phyloP scores from a whole-genome alignment of 768 basidiomycete genomes.

The Brasilioporus rufonigricans region DNA sequence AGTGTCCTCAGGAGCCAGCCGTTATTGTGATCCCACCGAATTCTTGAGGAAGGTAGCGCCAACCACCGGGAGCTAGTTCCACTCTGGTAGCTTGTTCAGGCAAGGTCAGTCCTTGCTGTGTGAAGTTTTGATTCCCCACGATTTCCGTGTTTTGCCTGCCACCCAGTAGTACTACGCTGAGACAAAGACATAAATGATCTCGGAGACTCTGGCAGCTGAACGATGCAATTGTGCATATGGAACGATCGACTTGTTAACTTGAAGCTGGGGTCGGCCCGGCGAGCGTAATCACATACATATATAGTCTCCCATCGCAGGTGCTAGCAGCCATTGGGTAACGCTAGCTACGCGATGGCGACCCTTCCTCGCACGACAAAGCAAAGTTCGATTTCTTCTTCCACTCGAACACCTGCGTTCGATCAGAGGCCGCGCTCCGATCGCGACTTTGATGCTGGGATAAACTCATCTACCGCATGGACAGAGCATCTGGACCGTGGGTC shows the following conservation, averaged over 20 bases:
- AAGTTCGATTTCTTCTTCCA: constrained; percentile 12
- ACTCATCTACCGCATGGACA: constrained; percentile 77
- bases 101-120: constrained; percentile 7
- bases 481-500: constrained; percentile 49
- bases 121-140: neutral
- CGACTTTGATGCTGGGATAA: constrained; percentile 75
- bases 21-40: neutral
- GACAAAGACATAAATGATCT: neutral
- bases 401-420: constrained; percentile 16
- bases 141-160: neutral
- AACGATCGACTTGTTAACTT: too few species aligned
- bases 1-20: neutral
- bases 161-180: neutral
- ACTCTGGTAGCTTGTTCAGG: constrained; percentile 6
- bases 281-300: neutral
- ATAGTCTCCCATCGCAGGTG: neutral
- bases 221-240: too few species aligned
- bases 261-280: neutral
- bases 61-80: neutral
- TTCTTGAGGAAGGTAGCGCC: neutral
- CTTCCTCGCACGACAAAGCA: constrained; percentile 34
- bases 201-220: neutral
- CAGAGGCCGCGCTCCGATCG: constrained; percentile 27
- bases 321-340: neutral
- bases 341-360: constrained; percentile 32